Evolutionary conservation across 2,329 filamentous ascomycete genomes (phyloP).

Genomic region (Calonectria hongkongensis): DNA sequence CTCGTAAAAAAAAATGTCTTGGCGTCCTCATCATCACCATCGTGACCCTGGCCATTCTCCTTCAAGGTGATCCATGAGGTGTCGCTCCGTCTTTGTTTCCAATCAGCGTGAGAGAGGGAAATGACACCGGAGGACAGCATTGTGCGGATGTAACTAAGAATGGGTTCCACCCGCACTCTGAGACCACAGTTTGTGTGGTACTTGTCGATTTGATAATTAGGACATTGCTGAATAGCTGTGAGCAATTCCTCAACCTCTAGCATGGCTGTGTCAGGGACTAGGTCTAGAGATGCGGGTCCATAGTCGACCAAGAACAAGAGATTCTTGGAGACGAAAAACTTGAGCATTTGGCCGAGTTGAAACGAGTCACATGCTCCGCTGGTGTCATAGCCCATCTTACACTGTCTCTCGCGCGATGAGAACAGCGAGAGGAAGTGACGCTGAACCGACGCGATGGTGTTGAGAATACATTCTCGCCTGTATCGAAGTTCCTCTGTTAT

Average conservation of each 20-base stretch:
- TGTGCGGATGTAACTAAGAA: constrained; percentile 78
- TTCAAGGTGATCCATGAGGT: constrained; percentile 63
- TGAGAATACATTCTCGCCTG: constrained; percentile 79
- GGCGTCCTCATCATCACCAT: constrained; percentile 41
- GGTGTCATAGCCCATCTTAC: constrained; percentile 84
- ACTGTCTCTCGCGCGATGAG: constrained; percentile 80
- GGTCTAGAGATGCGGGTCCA: constrained; percentile 67
- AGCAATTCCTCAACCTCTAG: constrained; percentile 79
- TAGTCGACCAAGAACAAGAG: constrained; percentile 77
- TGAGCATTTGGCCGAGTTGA: constrained; percentile 85
- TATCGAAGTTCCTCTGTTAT: constrained; percentile 77
- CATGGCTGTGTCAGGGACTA: constrained; percentile 69
- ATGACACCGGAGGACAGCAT: constrained; percentile 70
- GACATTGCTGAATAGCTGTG: constrained; percentile 77
- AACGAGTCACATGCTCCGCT: constrained; percentile 84
- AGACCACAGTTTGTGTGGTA: constrained; percentile 85
- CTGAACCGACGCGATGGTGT: constrained; percentile 81
- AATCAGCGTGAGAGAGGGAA: constrained; percentile 65
- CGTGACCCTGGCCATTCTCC: constrained; percentile 39
- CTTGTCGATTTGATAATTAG: constrained; percentile 83
- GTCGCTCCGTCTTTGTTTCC: constrained; percentile 65
- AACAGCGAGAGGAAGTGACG: constrained; percentile 81
- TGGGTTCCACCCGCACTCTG: constrained; percentile 77
- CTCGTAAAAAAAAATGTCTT: constrained; percentile 70
- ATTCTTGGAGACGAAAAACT: constrained; percentile 78